Percentiles rank a stretch among this genome's conserved stretches.
These are phyloP conservation scores for Leucocoprinus leucothites DNA, from an alignment of 768 basidiomycete genomes.

Conservation along the genomic window DNA sequence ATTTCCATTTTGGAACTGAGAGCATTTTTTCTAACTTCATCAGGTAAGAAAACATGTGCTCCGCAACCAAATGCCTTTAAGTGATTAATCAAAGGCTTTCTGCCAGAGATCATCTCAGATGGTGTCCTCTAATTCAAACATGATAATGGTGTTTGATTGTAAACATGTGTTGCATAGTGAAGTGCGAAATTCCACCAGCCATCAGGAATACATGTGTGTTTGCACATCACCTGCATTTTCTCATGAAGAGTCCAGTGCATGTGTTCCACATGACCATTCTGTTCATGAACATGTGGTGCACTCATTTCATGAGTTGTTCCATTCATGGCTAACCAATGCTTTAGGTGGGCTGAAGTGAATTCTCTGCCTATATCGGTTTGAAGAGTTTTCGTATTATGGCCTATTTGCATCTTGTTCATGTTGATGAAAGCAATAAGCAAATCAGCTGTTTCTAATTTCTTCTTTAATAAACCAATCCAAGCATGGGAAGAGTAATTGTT, in stretches of 20 bases:
- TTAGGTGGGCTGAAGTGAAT: too few species aligned
- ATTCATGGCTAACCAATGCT: too few species aligned
- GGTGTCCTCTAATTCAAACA: conserved; percentile 21
- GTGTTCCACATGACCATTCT: conserved; percentile 1
- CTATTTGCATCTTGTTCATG: too few species aligned
- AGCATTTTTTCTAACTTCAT: conserved; percentile 18
- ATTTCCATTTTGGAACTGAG: conserved; percentile 18
- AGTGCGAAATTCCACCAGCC: conserved; percentile 15
- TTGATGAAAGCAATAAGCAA: too few species aligned
- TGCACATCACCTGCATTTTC: conserved; percentile 9
- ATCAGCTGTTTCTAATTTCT: too few species aligned
- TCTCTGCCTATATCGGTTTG: too few species aligned
- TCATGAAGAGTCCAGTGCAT: conserved; percentile 11
- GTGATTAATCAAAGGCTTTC: conserved; percentile 22
- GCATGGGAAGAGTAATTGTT: too few species aligned
- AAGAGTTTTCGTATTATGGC: too few species aligned
- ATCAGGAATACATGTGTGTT: conserved; percentile 7
- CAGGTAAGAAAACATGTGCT: conserved; percentile 17
- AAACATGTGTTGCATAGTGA: conserved; percentile 23
- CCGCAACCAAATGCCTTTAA: conserved; percentile 24
- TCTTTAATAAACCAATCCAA: too few species aligned
- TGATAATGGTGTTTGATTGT: conserved; percentile 24
- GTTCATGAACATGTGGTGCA: too few species aligned
- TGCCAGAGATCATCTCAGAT: conserved; percentile 17
- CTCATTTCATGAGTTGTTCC: too few species aligned